A percentile compares a stretch with the other conserved stretches of the same genome.
Conservation (phyloP, 306 rosid genomes). For the Geum urbanum region DNA sequence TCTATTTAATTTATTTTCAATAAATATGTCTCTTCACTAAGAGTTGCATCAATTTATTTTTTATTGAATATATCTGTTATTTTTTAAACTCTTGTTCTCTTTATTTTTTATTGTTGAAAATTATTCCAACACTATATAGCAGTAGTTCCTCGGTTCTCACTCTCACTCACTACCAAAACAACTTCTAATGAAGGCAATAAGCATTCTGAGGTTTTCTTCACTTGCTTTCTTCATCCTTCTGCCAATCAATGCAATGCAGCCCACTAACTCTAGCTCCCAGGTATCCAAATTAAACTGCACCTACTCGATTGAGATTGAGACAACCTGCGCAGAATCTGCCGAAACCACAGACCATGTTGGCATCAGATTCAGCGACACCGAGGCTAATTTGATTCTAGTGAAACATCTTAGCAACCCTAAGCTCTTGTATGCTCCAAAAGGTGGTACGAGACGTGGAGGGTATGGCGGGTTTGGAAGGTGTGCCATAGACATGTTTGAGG, state of each 20-base stretch:
- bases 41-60: too few species aligned
- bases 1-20: too few species aligned
- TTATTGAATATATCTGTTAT: too few species aligned
- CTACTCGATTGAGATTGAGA: conserved; percentile 34
- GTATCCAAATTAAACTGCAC: conserved; percentile 26
- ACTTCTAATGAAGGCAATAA: conserved; percentile 15
- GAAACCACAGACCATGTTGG: conserved; percentile 27
- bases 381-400: conserved; percentile 27
- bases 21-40: too few species aligned
- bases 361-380: conserved; percentile 22
- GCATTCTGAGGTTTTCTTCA: conserved; percentile 8
- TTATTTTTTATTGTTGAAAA: too few species aligned
- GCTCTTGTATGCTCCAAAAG: conserved; percentile 21
- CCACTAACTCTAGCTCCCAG: conserved; percentile 1
- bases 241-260: conserved; percentile 1
- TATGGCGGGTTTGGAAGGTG: conserved; percentile 27
- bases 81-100: too few species aligned
- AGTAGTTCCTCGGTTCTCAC: not conserved
- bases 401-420: conserved; percentile 27
- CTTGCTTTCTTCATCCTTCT: conserved; percentile 15
- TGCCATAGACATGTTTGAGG: conserved; percentile 31
- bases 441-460: conserved; percentile 16
- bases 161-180: not conserved
- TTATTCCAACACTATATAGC: too few species aligned
- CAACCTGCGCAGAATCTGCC: conserved; percentile 27